phyloP scores from a whole-genome alignment of 192 early-diverging fungal species.

The Physocladia obscura region DNA sequence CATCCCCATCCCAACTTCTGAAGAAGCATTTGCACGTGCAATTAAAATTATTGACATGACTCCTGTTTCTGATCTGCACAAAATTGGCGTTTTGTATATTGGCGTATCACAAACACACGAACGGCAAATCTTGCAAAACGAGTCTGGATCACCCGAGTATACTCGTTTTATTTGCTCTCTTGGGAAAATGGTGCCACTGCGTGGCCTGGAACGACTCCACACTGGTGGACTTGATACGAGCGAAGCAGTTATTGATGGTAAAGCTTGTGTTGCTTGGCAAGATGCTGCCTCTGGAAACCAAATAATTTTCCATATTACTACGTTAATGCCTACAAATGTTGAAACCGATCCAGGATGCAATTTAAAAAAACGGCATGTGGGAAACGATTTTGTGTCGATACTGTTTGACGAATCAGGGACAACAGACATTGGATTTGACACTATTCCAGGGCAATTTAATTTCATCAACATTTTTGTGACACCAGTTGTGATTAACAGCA shows the following conservation, averaged over 20 bases:
- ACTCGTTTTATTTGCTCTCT: constrained; percentile 79
- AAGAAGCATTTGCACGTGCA: constrained; percentile 73
- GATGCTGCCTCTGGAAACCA: constrained; percentile 73
- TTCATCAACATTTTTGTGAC: constrained; percentile 93
- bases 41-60: constrained; percentile 83
- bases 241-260: constrained; percentile 78
- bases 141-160: constrained; percentile 83
- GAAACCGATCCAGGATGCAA: constrained; percentile 75
- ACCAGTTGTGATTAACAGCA: constrained; percentile 46
- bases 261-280: constrained; percentile 74
- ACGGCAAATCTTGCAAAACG: constrained; percentile 83
- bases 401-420: constrained; percentile 89
- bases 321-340: constrained; percentile 85
- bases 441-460: constrained; percentile 92
- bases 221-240: constrained; percentile 88
- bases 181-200: constrained; percentile 72
- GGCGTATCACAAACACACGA: constrained; percentile 83
- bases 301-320: constrained; percentile 90
- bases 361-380: constrained; percentile 92
- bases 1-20: constrained; percentile 62
- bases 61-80: constrained; percentile 90
- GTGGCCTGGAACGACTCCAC: constrained; percentile 67
- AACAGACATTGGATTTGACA: constrained; percentile 75
- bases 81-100: constrained; percentile 92
- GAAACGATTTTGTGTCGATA: constrained; percentile 94